phyloP scores from a whole-genome alignment of 805 yeast genomes.

The Schizosaccharomyces osmophilus region DNA sequence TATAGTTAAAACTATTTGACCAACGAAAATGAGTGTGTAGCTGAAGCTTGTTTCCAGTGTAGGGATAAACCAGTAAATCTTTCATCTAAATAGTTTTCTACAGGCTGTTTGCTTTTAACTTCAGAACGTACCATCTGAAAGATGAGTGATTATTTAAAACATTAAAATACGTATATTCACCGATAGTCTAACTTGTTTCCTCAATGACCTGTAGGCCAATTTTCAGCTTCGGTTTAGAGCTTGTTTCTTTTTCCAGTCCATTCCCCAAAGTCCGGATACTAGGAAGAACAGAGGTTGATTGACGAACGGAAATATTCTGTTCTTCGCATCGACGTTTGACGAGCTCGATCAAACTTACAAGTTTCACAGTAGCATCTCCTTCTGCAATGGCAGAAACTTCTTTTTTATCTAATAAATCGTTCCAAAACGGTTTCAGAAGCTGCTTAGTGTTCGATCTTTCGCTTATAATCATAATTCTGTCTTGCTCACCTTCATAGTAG shows the following conservation, averaged over 20 bases:
- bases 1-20: too few species aligned
- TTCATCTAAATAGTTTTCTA: too few species aligned
- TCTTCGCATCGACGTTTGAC: background rate
- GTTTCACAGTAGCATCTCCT: background rate
- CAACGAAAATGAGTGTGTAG: too few species aligned
- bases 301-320: background rate
- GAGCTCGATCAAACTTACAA: background rate
- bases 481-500: background rate
- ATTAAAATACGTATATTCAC: background rate
- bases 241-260: background rate
- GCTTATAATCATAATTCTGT: background rate
- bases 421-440: background rate
- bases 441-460: background rate
- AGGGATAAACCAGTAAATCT: too few species aligned
- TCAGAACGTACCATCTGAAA: background rate
- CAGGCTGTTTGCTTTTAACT: too few species aligned
- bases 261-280: background rate
- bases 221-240: background rate
- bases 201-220: background rate
- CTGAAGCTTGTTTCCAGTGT: too few species aligned
- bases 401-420: background rate
- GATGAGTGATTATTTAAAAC: background rate
- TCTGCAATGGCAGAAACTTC: background rate
- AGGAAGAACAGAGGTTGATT: background rate
- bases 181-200: background rate